Conservation (phyloP, 176 grass and related monocot species). For the Oryza rufipogon region DNA sequence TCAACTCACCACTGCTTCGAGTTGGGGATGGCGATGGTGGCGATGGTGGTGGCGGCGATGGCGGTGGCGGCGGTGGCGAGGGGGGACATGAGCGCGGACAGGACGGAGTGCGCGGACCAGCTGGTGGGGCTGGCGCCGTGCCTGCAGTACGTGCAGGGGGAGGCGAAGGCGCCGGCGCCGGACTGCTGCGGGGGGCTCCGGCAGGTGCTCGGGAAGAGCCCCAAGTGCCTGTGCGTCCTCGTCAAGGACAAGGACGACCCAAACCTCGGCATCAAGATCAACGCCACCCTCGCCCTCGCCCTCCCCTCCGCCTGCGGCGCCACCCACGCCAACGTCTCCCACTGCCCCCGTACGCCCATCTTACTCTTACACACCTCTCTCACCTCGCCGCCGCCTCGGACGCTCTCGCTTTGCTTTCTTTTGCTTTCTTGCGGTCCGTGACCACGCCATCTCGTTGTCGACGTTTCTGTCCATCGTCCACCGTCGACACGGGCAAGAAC, state of each 20-base stretch:
- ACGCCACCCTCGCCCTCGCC: conserved; percentile 75
- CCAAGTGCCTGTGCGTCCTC: conserved; percentile 93
- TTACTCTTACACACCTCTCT: neutral
- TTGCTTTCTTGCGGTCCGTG: too few species aligned
- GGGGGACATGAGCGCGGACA: conserved; percentile 66
- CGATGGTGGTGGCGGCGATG: neutral
- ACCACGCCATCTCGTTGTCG: too few species aligned
- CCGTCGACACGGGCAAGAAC: too few species aligned
- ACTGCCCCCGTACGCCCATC: conserved; percentile 62
- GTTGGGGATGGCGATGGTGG: neutral
- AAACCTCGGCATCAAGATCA: conserved; percentile 85
- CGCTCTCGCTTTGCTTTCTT: too few species aligned
- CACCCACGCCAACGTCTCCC: conserved; percentile 76
- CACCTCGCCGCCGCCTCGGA: neutral
- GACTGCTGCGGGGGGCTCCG: conserved; percentile 89
- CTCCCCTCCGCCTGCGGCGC: conserved; percentile 70
- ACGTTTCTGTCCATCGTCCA: too few species aligned
- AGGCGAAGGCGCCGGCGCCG: conserved; percentile 62
- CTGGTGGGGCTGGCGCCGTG: conserved; percentile 80
- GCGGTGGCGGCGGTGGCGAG: neutral
- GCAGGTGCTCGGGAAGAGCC: conserved; percentile 72
- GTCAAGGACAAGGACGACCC: conserved; percentile 88
- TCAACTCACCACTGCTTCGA: neutral
- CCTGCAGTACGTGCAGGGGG: conserved; percentile 83
- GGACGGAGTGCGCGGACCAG: conserved; percentile 71